Base-by-base conservation (phyloP, 441 rosid genomes). In the Populus hybrid region DNA sequence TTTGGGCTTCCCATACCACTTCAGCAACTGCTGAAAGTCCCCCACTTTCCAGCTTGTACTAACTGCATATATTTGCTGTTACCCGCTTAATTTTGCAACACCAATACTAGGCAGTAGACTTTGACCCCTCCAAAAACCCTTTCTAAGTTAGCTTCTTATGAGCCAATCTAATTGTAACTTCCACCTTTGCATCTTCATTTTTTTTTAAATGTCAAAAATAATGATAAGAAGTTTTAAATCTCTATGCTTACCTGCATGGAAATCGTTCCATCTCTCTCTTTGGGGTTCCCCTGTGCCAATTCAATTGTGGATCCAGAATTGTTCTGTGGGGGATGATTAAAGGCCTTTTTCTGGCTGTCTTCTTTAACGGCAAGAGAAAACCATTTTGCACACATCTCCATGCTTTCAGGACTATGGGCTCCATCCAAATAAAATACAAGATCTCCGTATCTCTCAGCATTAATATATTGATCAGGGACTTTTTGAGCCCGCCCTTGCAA, bases 361-460 rank as follows among this genome's bases (percentile, higher is more conserved):
- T 86, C 87, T 75, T 81, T 84, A 57, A 87, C 81, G 35, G 90
- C 85, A 81, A 75, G 80, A 69, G 99, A 92, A 87, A 93, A 95
- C 98, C 98, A 95, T 82, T 75, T 85, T 6, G 89, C 98, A 68
- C 97, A 95, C 35, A 79, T 86, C 83, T 93, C 97, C 97, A 95
- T 91, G 85, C 97, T 93, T 88, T 93, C 99, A 26, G 99, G 98
- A 85, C 91, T 95, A 81, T 93, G 98, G 72, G 98, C 99, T 79
- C 97, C 99, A 85, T 94, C 99, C 87, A 95, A 87, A 82, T 94
- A 94, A 89, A 94, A 95, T 6, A 94, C 87, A 69, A 94, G 80
- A 84, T 91, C 92, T 79, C 88, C 94, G 61, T 84, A 64, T 30
- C 70, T 88, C 75, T 81, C 89, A 80, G 73, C 57, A 50, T 88